Evolutionary conservation across 225 moss, liverwort and hornwort species (phyloP).

Genomic region (Straminergon stramineum): DNA sequence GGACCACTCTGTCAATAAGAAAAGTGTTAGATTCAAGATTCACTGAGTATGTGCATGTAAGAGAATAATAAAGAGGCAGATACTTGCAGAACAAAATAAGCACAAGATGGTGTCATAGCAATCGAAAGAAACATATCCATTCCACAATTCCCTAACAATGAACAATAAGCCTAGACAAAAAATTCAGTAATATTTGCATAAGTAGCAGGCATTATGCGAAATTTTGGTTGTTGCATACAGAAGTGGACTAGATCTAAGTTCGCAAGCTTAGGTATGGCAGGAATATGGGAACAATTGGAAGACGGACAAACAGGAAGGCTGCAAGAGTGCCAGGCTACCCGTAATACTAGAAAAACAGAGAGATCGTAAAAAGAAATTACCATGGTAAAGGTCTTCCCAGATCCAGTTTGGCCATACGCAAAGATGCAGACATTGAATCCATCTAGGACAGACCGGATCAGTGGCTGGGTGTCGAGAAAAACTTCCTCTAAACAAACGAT

Average conservation of each 20-base stretch:
- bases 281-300: background rate
- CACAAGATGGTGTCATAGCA: background rate
- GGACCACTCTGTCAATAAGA: conserved; percentile 55
- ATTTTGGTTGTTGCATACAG: background rate
- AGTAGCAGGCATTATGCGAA: background rate
- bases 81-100: background rate
- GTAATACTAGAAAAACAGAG: background rate
- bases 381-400: conserved; percentile 91
- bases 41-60: background rate
- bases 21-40: background rate
- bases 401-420: conserved; percentile 91
- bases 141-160: background rate
- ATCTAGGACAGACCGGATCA: conserved; percentile 91
- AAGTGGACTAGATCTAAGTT: background rate
- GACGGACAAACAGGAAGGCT: background rate
- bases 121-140: background rate
- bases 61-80: background rate
- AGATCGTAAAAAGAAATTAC: conserved; percentile 1
- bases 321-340: background rate
- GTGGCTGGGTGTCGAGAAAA: conserved; percentile 80
- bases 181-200: background rate
- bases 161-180: background rate
- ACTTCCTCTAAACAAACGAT: conserved; percentile 52
- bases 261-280: background rate
- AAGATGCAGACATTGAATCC: conserved; percentile 97